These are phyloP conservation scores for Straminergon stramineum DNA, from an alignment of 225 moss, liverwort and hornwort genomes.

Conservation along the genomic window DNA sequence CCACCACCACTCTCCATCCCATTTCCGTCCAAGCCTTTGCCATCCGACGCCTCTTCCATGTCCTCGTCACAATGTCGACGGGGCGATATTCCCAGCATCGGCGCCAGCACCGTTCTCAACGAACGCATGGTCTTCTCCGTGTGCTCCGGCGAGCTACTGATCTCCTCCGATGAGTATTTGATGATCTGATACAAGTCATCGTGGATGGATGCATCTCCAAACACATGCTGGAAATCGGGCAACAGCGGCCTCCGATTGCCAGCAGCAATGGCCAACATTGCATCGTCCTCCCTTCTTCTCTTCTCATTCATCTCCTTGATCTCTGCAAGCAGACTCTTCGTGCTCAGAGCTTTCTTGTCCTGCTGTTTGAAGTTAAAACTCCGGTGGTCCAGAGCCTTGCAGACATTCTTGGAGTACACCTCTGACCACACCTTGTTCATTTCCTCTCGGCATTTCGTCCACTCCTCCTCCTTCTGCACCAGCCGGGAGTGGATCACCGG, in stretches of 20 bases:
- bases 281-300: conserved; percentile 65
- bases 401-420: conserved; percentile 74
- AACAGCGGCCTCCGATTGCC: conserved; percentile 46
- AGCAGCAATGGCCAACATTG: conserved; percentile 40
- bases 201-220: conserved; percentile 47
- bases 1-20: conserved; percentile 10
- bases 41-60: conserved; percentile 7
- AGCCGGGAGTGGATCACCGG: conserved; percentile 55
- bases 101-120: conserved; percentile 60
- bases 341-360: conserved; percentile 79
- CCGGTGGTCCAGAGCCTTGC: conserved; percentile 80
- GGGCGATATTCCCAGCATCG: conserved; percentile 49
- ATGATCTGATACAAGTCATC: conserved; percentile 71
- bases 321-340: conserved; percentile 61
- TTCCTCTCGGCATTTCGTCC: conserved; percentile 54
- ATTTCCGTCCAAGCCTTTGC: not conserved
- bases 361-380: conserved; percentile 90
- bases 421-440: conserved; percentile 95
- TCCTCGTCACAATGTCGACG: conserved; percentile 22
- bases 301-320: conserved; percentile 75
- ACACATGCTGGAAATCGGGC: conserved; percentile 53
- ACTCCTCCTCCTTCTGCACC: conserved; percentile 79
- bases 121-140: conserved; percentile 50
- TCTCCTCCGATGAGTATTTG: conserved; percentile 66
- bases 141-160: conserved; percentile 51